These are phyloP conservation scores for Claviceps monticola DNA, from an alignment of 2,329 filamentous ascomycete species.

Conservation along the genomic window DNA sequence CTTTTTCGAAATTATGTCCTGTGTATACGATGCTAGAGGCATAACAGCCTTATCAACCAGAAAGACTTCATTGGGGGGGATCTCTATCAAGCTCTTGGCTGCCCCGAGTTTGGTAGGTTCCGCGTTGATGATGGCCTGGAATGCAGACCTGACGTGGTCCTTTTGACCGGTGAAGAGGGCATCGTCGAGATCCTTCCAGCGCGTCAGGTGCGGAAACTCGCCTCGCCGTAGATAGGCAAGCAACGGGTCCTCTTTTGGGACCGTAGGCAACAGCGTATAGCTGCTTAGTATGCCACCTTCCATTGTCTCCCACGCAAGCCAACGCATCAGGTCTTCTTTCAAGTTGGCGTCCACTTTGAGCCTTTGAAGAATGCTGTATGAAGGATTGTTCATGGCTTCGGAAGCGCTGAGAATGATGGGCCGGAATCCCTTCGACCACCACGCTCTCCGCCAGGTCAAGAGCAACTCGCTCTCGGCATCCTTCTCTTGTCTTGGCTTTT, in stretches of 20 bases:
- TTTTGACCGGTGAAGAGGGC: slow-evolving; percentile 62
- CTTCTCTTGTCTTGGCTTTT: slow-evolving; percentile 48
- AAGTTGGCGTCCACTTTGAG: slow-evolving; percentile 46
- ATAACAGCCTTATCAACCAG: slow-evolving; percentile 48
- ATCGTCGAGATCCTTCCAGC: slow-evolving; percentile 57
- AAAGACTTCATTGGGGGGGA: slow-evolving; percentile 46
- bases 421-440: slow-evolving; percentile 88
- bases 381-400: slow-evolving; percentile 72
- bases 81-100: slow-evolving; percentile 49
- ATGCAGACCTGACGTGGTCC: slow-evolving; percentile 45
- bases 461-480: slow-evolving; percentile 68
- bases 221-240: slow-evolving; percentile 62
- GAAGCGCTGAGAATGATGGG: slow-evolving; percentile 67
- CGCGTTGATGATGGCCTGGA: slow-evolving; percentile 40
- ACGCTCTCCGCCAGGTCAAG: slow-evolving; percentile 78
- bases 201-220: slow-evolving; percentile 58
- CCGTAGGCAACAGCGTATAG: slow-evolving; percentile 77
- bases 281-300: slow-evolving; percentile 68
- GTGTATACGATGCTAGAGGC: slow-evolving; percentile 67
- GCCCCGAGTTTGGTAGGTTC: slow-evolving; percentile 38
- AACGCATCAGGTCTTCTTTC: slow-evolving; percentile 61
- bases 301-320: slow-evolving; percentile 91
- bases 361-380: slow-evolving; percentile 57
- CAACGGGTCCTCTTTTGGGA: slow-evolving; percentile 54
- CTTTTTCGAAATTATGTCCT: slow-evolving; percentile 43